Evolutionary conservation across 257 asterid genomes (phyloP).

Genomic region (Schizonepeta tenuifolia): DNA sequence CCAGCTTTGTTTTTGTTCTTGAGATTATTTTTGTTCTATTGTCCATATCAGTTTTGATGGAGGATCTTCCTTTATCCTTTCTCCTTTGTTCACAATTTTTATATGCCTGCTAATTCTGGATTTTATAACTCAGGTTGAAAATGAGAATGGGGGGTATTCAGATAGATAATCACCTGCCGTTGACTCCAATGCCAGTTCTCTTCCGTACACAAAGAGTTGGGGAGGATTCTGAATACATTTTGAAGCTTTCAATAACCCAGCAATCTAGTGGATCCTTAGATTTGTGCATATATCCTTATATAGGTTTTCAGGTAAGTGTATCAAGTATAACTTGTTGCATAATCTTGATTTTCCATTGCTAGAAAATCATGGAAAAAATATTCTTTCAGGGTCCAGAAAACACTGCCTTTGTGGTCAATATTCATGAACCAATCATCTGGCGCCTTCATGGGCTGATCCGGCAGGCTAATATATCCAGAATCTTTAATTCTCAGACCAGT

Average conservation of each 20-base stretch:
- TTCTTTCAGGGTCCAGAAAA: conserved; percentile 84
- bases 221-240: conserved; percentile 78
- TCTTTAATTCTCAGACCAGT: conserved; percentile 63
- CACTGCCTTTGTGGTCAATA: conserved; percentile 86
- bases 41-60: conserved; percentile 15
- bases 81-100: conserved; percentile 26
- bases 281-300: conserved; percentile 85
- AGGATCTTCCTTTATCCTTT: conserved; percentile 13
- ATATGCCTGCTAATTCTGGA: conserved; percentile 35
- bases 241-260: conserved; percentile 92
- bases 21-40: conserved; percentile 8
- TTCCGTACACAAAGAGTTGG: conserved; percentile 89
- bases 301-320: conserved; percentile 86
- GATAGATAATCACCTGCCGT: conserved; percentile 94
- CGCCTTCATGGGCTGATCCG: conserved; percentile 91
- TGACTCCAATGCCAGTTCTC: conserved; percentile 97
- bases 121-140: conserved; percentile 66
- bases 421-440: conserved; percentile 98
- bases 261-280: conserved; percentile 94
- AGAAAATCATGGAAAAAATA: conserved; percentile 26
- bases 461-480: conserved; percentile 72
- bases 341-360: conserved; percentile 33
- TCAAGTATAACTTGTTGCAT: conserved; percentile 28
- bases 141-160: conserved; percentile 89
- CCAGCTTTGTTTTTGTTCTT: background rate